Evolutionary conservation across 2,329 filamentous ascomycete genomes (phyloP).

Genomic region (Lachnellula willkommii): DNA sequence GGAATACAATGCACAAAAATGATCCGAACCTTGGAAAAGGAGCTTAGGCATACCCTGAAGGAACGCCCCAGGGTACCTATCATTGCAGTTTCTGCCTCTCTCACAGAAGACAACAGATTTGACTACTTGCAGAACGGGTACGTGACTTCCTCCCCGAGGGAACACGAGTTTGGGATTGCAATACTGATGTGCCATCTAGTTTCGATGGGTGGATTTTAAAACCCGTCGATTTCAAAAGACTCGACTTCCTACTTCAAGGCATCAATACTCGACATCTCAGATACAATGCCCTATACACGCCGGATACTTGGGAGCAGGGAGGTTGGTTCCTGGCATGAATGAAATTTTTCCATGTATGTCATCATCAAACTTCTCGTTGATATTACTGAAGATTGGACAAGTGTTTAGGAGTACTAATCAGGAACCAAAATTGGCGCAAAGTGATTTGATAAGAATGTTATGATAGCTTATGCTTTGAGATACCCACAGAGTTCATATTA

Average conservation of each 20-base stretch:
- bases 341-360: slow-evolving; percentile 4
- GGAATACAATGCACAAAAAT: slow-evolving; percentile 19
- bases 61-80: slow-evolving; percentile 16
- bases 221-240: slow-evolving; percentile 19
- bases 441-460: too few relatives aligned
- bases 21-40: slow-evolving; percentile 21
- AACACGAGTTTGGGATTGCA: not conserved
- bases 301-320: slow-evolving; percentile 19
- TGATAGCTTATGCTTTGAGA: too few relatives aligned
- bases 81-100: slow-evolving; percentile 21
- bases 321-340: slow-evolving; percentile 26
- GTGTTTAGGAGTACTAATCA: not conserved
- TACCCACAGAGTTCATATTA: too few relatives aligned
- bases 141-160: not conserved
- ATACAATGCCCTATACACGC: slow-evolving; percentile 12
- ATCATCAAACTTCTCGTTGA: not conserved
- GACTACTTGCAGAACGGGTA: slow-evolving; percentile 26
- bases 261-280: slow-evolving; percentile 10
- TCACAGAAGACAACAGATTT: slow-evolving; percentile 18
- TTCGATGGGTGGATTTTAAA: slow-evolving; percentile 26
- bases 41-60: slow-evolving; percentile 1
- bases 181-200: slow-evolving; percentile 1
- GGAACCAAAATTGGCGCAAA: too few relatives aligned
- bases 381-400: not conserved
- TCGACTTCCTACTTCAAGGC: slow-evolving; percentile 20